phyloP scores from a whole-genome alignment of 768 basidiomycete species.

The Leccinum imitatum region DNA sequence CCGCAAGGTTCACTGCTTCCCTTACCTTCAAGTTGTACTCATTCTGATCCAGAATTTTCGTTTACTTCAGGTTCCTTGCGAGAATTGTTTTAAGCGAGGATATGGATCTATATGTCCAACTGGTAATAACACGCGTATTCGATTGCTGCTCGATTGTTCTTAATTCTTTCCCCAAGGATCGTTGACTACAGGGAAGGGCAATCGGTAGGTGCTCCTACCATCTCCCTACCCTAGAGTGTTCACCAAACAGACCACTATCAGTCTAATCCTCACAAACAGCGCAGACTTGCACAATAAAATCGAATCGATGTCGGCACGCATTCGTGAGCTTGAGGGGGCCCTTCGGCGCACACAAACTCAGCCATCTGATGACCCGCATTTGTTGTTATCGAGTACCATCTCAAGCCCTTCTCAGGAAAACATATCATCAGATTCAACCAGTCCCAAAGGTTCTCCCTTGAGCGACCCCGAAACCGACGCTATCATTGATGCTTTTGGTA shows the following conservation, averaged over 20 bases:
- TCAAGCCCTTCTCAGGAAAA: slow-evolving; percentile 34
- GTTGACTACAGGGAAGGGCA: slow-evolving; percentile 59
- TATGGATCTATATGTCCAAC: slow-evolving; percentile 78
- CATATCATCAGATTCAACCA: slow-evolving; percentile 13
- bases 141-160: slow-evolving; percentile 9
- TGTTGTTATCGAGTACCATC: slow-evolving; percentile 36
- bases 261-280: slow-evolving; percentile 64
- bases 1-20: slow-evolving; percentile 44
- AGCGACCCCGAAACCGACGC: slow-evolving; percentile 41
- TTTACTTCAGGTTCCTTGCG: slow-evolving; percentile 62
- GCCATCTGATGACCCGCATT: slow-evolving; percentile 50
- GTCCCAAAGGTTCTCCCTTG: slow-evolving; percentile 3
- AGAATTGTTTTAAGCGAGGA: slow-evolving; percentile 73
- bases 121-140: slow-evolving; percentile 39
- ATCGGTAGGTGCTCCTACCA: slow-evolving; percentile 37
- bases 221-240: background rate
- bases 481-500: slow-evolving; percentile 52
- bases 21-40: no score
- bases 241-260: slow-evolving; percentile 16
- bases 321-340: slow-evolving; percentile 60
- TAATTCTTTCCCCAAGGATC: slow-evolving; percentile 38
- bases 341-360: slow-evolving; percentile 49
- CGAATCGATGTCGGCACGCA: slow-evolving; percentile 51
- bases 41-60: slow-evolving; percentile 15
- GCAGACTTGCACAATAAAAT: slow-evolving; percentile 70